These are phyloP conservation scores for Hypoxylon sp. DNA, from an alignment of 2,329 filamentous ascomycete genomes.

Conservation along the genomic window DNA sequence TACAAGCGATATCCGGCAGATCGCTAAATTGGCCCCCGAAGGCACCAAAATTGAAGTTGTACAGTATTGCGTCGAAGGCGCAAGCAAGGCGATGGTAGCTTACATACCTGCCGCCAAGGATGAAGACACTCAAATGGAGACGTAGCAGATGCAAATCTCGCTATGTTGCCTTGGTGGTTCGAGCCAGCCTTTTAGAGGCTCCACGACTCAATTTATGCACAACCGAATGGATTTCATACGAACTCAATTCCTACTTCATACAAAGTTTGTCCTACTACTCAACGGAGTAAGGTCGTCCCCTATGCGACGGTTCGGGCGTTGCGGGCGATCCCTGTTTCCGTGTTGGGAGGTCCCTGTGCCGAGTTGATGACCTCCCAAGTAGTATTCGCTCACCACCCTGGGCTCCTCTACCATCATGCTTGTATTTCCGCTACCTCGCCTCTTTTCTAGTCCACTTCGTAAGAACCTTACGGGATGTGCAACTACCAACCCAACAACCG, in stretches of 20 bases:
- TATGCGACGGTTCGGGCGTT: constrained; percentile 10
- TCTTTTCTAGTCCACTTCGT: constrained; percentile 40
- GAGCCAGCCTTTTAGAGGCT: not conserved
- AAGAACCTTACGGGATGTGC: constrained; percentile 49
- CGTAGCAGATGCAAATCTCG: not conserved
- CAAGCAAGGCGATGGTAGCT: constrained; percentile 84
- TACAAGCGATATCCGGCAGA: constrained; percentile 83
- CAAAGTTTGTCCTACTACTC: constrained; percentile 24
- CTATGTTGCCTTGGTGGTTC: not conserved
- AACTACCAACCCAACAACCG: constrained; percentile 46
- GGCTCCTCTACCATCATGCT: constrained; percentile 19
- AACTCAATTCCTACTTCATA: constrained; percentile 24
- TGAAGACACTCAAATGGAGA: constrained; percentile 26
- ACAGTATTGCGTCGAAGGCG: constrained; percentile 92
- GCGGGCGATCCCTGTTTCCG: not conserved
- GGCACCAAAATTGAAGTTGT: constrained; percentile 74
- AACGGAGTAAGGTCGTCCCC: constrained; percentile 9
- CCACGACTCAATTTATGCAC: not conserved
- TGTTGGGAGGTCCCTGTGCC: not conserved
- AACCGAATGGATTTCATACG: constrained; percentile 5
- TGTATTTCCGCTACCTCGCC: constrained; percentile 16
- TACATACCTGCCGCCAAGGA: constrained; percentile 62
- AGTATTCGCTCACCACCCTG: constrained; percentile 11
- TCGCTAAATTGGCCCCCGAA: constrained; percentile 69
- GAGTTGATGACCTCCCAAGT: constrained; percentile 11